Evolutionary conservation across 2,329 filamentous ascomycete genomes (phyloP), one percentile per base, ranked within the genome.

Genomic region (Arthrobotrys sphaeroides): DNA sequence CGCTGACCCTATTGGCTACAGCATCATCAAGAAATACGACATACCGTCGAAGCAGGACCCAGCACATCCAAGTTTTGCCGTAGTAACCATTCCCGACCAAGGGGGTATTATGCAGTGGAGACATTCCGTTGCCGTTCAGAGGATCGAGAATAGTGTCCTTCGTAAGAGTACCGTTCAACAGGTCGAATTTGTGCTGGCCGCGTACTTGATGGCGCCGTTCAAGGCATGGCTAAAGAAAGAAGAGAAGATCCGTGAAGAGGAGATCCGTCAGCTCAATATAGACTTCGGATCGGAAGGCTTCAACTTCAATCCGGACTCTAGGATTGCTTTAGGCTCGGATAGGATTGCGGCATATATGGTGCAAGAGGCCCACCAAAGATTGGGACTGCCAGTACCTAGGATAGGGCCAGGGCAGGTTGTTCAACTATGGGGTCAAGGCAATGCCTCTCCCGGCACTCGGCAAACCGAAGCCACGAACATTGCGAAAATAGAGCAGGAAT

Each of bases 271-370:
- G 3, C 42, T 73, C 1, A 28, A 61, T 20, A 47, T 38, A 3
- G 53, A 66, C 20, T 61, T 73, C n/a, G 53, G 40, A 6, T 66
- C 69, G 10, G n/a, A 24, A 12, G 53, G n/a, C 1, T 73, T 73
- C 53, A 73, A 73, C 26, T 67, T 73, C 22, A 13, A 36, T 3
- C 60, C 61, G 0, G 7, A 13, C 4, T 73, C n/a, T n/a, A n/a
- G n/a, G n/a, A n/a, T 59, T 10, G 13, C 33, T 1, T 18, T 64
- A 16, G 43, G 42, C 24, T 0, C 28, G 1, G 36, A 53, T n/a
- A 61, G 24, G 7, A 24, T 67, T 9, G 26, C 61, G 2, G n/a
- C 24, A 0, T 26, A 67, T 16, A 67, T 73, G 61, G 18, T 42
- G 3, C 28, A 38, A 18, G 18, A 47, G 13, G 31, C 10, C 7